Evolutionary conservation across 305 asterid species (phyloP).

Genomic region (Caryopteris hybrid): DNA sequence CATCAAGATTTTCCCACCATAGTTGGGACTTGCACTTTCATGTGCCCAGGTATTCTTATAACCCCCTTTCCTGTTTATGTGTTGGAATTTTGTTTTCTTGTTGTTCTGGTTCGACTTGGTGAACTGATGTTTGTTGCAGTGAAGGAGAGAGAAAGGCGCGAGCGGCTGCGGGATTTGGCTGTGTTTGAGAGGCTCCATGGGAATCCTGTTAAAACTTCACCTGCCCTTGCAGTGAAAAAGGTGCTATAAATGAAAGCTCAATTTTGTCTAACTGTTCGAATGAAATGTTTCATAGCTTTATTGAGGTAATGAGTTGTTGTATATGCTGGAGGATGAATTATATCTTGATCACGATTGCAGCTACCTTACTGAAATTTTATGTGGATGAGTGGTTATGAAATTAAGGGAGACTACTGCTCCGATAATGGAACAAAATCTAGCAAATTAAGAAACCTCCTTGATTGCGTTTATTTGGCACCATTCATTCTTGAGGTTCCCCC

Average conservation of each 20-base stretch:
- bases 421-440: background rate
- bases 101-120: constrained; percentile 5
- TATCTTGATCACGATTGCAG: background rate
- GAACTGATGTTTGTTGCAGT: constrained; percentile 35
- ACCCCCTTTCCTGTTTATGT: background rate
- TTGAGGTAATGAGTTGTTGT: background rate
- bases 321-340: background rate
- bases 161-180: constrained; percentile 88
- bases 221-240: constrained; percentile 87
- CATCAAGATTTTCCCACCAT: constrained; percentile 31
- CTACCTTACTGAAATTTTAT: background rate
- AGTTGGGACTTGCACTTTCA: constrained; percentile 74
- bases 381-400: background rate
- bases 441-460: background rate
- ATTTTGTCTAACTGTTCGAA: background rate
- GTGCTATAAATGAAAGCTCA: constrained; percentile 25
- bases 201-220: constrained; percentile 68
- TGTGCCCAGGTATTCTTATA: constrained; percentile 69
- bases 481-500: background rate
- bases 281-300: background rate
- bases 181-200: constrained; percentile 89
- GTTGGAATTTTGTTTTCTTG: background rate
- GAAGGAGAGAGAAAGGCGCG: constrained; percentile 78
- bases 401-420: background rate
- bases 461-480: background rate